These are phyloP conservation scores for Quaeritorhiza haematococci DNA, from an alignment of 371 early-diverging fungal genomes.

Conservation along the genomic window DNA sequence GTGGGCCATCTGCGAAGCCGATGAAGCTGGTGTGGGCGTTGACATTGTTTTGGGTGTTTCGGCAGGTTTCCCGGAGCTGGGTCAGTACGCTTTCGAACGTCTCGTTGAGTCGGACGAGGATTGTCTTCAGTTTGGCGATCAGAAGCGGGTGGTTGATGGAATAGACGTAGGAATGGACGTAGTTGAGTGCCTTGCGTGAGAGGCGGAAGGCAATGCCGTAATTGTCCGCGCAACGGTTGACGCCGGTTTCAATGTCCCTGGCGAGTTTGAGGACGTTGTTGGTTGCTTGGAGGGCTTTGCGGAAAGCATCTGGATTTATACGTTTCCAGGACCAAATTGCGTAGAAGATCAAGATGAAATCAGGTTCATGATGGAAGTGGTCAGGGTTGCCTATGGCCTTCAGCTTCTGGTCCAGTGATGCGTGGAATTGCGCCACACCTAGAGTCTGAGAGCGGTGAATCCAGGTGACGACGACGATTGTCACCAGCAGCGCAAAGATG, in stretches of 20 bases:
- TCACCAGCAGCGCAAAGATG: neutral
- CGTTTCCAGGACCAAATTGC: neutral
- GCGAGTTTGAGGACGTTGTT: neutral
- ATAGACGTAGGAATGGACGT: neutral
- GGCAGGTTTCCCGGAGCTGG: no score
- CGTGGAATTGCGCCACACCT: neutral
- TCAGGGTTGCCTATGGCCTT: neutral
- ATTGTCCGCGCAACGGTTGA: neutral
- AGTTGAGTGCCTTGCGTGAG: neutral
- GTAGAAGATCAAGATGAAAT: neutral
- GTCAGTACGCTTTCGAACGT: no score
- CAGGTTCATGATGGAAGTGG: neutral
- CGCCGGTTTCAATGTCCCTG: neutral
- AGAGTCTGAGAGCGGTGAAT: neutral
- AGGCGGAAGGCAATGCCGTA: neutral
- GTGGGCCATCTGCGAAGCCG: no score
- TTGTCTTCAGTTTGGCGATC: neutral
- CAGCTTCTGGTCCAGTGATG: neutral
- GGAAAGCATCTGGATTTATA: neutral
- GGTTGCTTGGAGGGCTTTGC: neutral
- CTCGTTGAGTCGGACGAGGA: neutral
- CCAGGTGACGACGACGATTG: neutral
- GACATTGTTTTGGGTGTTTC: no score
- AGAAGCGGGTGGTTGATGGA: neutral
- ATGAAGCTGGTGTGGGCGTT: no score